Conservation (phyloP, 140 eudicot genomes). For the Cichorium intybus region DNA sequence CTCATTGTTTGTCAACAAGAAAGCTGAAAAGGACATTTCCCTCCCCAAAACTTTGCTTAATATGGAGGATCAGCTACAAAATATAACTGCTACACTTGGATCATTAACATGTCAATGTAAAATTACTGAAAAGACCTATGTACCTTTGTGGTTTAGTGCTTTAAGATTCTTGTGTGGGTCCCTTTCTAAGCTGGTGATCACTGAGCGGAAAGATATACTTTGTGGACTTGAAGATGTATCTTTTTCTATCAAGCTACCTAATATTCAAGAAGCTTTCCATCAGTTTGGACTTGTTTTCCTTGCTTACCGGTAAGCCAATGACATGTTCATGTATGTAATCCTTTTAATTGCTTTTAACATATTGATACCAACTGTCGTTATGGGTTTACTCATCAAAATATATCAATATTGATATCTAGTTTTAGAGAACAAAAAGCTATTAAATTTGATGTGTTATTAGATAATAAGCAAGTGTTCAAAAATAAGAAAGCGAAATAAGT, state of each 20-base stretch:
- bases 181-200: slow-evolving; percentile 53
- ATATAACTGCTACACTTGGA: slow-evolving; percentile 19
- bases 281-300: slow-evolving; percentile 40
- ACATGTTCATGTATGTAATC: neutral
- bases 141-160: slow-evolving; percentile 48
- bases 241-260: slow-evolving; percentile 26
- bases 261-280: slow-evolving; percentile 45
- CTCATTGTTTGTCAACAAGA: slow-evolving; percentile 43
- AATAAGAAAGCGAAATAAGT: too few species aligned
- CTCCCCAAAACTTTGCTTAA: slow-evolving; percentile 33
- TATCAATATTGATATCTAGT: too few species aligned
- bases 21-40: slow-evolving; percentile 28
- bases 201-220: slow-evolving; percentile 47
- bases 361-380: too few species aligned
- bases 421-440: too few species aligned
- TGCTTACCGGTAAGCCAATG: slow-evolving; percentile 43
- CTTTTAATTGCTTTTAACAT: neutral
- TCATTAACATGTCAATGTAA: slow-evolving; percentile 24
- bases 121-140: slow-evolving; percentile 14
- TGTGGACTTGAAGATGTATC: slow-evolving; percentile 37
- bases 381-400: too few species aligned
- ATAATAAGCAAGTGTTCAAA: too few species aligned
- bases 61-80: slow-evolving; percentile 39
- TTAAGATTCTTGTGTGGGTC: slow-evolving; percentile 67
- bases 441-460: too few species aligned